These are phyloP conservation scores for Chaetothyriales sp. DNA, from an alignment of 2,329 filamentous ascomycete genomes.

Conservation along the genomic window DNA sequence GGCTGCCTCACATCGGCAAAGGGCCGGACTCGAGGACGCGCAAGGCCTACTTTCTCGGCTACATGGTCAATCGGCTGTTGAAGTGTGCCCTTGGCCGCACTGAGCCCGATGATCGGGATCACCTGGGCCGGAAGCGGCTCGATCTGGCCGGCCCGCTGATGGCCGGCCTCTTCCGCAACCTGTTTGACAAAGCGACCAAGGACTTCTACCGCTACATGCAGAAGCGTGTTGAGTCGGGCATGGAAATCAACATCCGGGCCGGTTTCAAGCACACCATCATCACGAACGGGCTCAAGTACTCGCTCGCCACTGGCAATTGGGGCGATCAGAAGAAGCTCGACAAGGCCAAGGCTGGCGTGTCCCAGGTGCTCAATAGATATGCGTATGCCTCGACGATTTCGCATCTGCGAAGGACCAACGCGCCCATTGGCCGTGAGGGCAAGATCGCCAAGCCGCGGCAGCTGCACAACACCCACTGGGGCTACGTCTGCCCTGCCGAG, in stretches of 20 bases:
- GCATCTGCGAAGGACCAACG: constrained; percentile 93
- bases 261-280: constrained; percentile 85
- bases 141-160: constrained; percentile 89
- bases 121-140: constrained; percentile 96
- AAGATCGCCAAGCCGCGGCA: constrained; percentile 97
- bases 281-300: constrained; percentile 91
- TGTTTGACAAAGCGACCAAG: constrained; percentile 80
- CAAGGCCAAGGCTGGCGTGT: constrained; percentile 89
- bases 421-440: constrained; percentile 90
- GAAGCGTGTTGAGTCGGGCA: constrained; percentile 75
- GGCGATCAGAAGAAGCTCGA: constrained; percentile 98
- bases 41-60: constrained; percentile 96
- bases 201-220: constrained; percentile 87
- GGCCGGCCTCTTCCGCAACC: constrained; percentile 86
- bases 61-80: constrained; percentile 94
- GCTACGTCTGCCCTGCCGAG: constrained; percentile 89
- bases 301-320: constrained; percentile 95
- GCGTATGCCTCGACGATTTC: constrained; percentile 94
- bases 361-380: constrained; percentile 93
- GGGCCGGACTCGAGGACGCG: constrained; percentile 85
- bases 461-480: constrained; percentile 98
- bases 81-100: constrained; percentile 86
- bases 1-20: constrained; percentile 91
- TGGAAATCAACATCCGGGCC: constrained; percentile 78
- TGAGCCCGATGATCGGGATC: constrained; percentile 93